phyloP scores from a whole-genome alignment of 2,329 filamentous ascomycete genomes.

The Neophaeococcomyces mojaviensis region DNA sequence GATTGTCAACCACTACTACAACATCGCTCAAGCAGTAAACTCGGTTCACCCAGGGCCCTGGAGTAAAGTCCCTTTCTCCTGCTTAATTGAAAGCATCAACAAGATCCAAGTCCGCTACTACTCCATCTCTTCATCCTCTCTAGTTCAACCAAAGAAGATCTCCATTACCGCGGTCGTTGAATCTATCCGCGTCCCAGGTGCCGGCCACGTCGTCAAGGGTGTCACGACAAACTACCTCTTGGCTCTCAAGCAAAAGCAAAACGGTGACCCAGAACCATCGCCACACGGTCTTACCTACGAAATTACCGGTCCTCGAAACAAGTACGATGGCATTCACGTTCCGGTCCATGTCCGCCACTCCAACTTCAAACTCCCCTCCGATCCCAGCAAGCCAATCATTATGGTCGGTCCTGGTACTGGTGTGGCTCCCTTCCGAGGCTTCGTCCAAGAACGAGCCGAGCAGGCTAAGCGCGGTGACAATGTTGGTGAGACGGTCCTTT shows the following conservation, averaged over 20 bases:
- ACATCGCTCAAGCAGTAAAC: slow-evolving; percentile 78
- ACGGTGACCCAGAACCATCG: slow-evolving; percentile 73
- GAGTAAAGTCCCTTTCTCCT: slow-evolving; percentile 81
- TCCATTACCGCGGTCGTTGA: slow-evolving; percentile 94
- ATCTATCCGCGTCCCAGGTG: slow-evolving; percentile 67
- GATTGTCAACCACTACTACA: slow-evolving; percentile 72
- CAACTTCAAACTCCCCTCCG: slow-evolving; percentile 97
- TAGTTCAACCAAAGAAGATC: slow-evolving; percentile 89
- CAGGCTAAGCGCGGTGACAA: slow-evolving; percentile 71
- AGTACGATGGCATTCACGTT: slow-evolving; percentile 91
- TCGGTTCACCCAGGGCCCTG: slow-evolving; percentile 67
- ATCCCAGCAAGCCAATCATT: slow-evolving; percentile 87
- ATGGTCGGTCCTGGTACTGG: slow-evolving; percentile 95
- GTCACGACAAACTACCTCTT: slow-evolving; percentile 96
- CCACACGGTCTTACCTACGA: slow-evolving; percentile 80
- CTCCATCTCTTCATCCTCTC: slow-evolving; percentile 94
- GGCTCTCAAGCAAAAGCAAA: slow-evolving; percentile 93
- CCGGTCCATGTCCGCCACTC: slow-evolving; percentile 95
- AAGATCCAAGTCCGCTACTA: slow-evolving; percentile 98
- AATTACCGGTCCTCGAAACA: slow-evolving; percentile 84
- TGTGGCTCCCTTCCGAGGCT: slow-evolving; percentile 91
- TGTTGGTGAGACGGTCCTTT: slow-evolving; percentile 81
- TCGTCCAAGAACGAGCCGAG: slow-evolving; percentile 86
- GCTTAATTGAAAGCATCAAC: slow-evolving; percentile 84
- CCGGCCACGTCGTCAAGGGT: slow-evolving; percentile 74